Conservation (phyloP, 768 basidiomycete genomes). For the Polyporus arcularius region DNA sequence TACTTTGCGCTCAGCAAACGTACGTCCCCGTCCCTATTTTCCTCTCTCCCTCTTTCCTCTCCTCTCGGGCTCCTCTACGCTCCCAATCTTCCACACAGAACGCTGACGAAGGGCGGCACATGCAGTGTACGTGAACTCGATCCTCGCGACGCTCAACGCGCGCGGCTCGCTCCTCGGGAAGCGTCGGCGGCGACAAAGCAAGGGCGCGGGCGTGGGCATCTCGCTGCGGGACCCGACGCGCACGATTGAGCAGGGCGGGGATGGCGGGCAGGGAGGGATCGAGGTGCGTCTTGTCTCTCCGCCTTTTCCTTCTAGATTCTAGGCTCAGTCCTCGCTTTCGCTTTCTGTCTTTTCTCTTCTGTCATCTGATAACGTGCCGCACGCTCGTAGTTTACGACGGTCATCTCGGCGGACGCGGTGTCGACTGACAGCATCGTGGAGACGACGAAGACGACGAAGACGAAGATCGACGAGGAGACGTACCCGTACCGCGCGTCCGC, state of each 20-base stretch:
- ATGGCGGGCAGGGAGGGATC: slow-evolving; percentile 1
- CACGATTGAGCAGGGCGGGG: slow-evolving; percentile 5
- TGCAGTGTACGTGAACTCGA: slow-evolving; percentile 24
- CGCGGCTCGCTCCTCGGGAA: slow-evolving; percentile 17
- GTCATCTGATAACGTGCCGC: too few relatives aligned
- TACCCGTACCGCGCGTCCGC: not conserved
- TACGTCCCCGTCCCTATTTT: not conserved
- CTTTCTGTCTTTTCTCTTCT: too few relatives aligned
- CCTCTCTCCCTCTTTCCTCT: not conserved
- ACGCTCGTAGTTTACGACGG: slow-evolving; percentile 19
- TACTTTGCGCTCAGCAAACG: slow-evolving; percentile 24
- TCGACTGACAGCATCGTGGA: slow-evolving; percentile 9
- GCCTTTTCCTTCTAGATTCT: not conserved
- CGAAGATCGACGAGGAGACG: not conserved
- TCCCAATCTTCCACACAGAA: not conserved
- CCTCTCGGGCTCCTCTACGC: not conserved
- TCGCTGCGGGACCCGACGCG: slow-evolving; percentile 6
- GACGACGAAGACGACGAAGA: slow-evolving; percentile 6
- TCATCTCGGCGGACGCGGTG: slow-evolving; percentile 4
- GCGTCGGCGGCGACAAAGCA: not conserved
- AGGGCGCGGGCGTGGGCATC: slow-evolving; percentile 1
- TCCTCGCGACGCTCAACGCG: slow-evolving; percentile 24
- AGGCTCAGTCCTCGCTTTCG: too few relatives aligned
- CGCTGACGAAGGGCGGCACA: not conserved
- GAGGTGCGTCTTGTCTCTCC: slow-evolving; percentile 9